These are phyloP conservation scores for Zygosaccharomyces sapae DNA, from an alignment of 1,139 yeast species.

Conservation along the genomic window DNA sequence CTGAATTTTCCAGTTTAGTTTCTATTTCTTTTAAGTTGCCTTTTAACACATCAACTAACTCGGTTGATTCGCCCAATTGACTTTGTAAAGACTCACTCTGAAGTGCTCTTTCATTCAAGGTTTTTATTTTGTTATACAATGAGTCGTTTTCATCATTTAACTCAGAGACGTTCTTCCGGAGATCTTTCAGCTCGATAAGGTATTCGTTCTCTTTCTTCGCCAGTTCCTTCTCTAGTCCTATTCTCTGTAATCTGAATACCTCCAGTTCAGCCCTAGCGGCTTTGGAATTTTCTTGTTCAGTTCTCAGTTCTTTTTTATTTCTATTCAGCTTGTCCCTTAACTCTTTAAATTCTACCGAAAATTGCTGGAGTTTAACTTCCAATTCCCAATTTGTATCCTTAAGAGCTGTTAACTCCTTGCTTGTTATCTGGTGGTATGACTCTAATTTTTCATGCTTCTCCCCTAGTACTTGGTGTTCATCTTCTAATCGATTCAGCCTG, in stretches of 20 bases:
- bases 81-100: neutral
- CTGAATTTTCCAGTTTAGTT: conserved; percentile 29
- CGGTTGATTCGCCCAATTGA: conserved; percentile 6
- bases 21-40: neutral
- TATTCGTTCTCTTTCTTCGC: conserved; percentile 39
- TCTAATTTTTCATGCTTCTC: conserved; percentile 39
- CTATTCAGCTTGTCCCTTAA: conserved; percentile 38
- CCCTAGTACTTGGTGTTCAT: conserved; percentile 43
- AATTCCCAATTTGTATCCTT: conserved; percentile 80
- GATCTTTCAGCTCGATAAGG: conserved; percentile 43
- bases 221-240: conserved; percentile 41
- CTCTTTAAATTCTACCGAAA: conserved; percentile 44
- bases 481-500: conserved; percentile 42
- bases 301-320: conserved; percentile 36
- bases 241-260: conserved; percentile 43
- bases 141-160: conserved; percentile 59
- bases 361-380: conserved; percentile 52
- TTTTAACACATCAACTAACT: conserved; percentile 5
- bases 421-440: conserved; percentile 34
- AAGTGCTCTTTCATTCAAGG: conserved; percentile 2
- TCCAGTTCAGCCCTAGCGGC: conserved; percentile 48
- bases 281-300: conserved; percentile 29
- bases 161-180: conserved; percentile 49
- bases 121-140: conserved; percentile 20
- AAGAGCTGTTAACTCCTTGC: conserved; percentile 45